phyloP scores from a whole-genome alignment of 1,284 basidiomycete species.

The Apiotrichum sp. region DNA sequence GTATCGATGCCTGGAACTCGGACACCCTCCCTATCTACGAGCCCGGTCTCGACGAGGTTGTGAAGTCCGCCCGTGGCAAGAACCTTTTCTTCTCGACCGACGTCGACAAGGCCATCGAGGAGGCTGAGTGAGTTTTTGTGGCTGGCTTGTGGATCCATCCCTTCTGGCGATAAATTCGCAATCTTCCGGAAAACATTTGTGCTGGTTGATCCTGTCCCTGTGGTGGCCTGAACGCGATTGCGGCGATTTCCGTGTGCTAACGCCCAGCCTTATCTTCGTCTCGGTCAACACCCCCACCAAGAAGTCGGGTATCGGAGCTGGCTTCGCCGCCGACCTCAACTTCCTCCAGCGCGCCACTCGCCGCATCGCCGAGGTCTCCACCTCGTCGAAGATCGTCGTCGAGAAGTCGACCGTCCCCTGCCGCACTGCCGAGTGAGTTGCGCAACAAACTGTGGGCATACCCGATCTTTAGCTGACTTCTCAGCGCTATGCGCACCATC shows the following conservation, averaged over 20 bases:
- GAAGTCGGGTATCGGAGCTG: conserved; percentile 93
- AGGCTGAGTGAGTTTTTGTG: conserved; percentile 61
- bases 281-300: conserved; percentile 91
- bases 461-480: background rate
- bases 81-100: conserved; percentile 98
- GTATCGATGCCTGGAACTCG: conserved; percentile 93
- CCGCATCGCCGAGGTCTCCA: conserved; percentile 86
- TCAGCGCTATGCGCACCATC: conserved; percentile 87
- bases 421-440: conserved; percentile 72
- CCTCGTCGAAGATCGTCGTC: conserved; percentile 92
- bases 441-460: too few relatives aligned
- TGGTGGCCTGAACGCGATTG: too few relatives aligned
- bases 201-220: too few relatives aligned
- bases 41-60: conserved; percentile 91
- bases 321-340: conserved; percentile 95
- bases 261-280: conserved; percentile 53
- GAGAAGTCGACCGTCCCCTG: conserved; percentile 99
- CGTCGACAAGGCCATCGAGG: conserved; percentile 84
- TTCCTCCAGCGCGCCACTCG: conserved; percentile 95
- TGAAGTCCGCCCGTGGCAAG: conserved; percentile 77
- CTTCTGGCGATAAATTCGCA: too few relatives aligned
- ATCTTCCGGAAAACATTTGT: too few relatives aligned
- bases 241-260: background rate
- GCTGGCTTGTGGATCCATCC: too few relatives aligned
- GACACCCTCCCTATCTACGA: conserved; percentile 72